Evolutionary conservation across 345 rosid species (phyloP).

Genomic region (Populus pruinosa): DNA sequence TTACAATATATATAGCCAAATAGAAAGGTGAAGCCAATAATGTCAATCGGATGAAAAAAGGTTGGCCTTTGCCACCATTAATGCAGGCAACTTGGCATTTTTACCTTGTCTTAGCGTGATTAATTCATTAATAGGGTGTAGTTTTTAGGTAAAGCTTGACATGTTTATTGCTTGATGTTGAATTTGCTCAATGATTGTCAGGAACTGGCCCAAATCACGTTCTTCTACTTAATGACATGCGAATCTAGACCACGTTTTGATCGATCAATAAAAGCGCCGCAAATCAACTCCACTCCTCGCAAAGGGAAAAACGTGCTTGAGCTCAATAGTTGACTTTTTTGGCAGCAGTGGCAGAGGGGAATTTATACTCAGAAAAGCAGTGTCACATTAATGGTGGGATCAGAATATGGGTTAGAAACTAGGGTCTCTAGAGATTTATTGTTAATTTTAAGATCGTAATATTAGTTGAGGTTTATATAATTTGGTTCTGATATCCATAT

Average conservation of each 20-base stretch:
- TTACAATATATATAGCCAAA: not conserved
- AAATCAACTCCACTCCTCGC: not conserved
- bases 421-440: no score
- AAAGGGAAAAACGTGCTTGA: not conserved
- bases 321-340: not conserved
- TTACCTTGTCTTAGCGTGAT: not conserved
- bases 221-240: not conserved
- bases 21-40: not conserved
- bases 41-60: not conserved
- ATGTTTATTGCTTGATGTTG: not conserved
- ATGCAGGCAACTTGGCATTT: not conserved
- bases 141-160: not conserved
- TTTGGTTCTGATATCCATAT: no score
- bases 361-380: not conserved
- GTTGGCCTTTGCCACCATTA: not conserved
- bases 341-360: not conserved
- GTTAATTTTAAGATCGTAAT: fast-evolving
- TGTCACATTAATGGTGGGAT: not conserved
- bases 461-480: no score
- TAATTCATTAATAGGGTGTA: not conserved
- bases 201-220: not conserved
- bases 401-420: not conserved
- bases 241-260: not conserved
- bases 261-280: not conserved
- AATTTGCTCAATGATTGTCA: not conserved